Evolutionary conservation across 768 basidiomycete genomes (phyloP).

Genomic region (Tephrocybe sp.): DNA sequence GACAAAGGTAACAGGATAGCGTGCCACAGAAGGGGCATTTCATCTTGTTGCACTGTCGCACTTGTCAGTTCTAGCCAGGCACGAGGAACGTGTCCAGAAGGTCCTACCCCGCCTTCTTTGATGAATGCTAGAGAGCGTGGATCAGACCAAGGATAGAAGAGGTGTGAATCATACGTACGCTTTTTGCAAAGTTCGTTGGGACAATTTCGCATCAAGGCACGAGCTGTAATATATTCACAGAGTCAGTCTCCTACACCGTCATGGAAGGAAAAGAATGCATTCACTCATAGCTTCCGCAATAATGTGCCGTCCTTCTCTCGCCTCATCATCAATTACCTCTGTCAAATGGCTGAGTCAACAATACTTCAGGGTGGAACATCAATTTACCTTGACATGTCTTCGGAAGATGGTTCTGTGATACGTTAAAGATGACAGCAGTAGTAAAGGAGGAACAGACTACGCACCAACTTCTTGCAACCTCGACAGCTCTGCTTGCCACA

Average conservation of each 20-base stretch:
- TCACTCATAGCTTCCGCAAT: slow-evolving; percentile 84
- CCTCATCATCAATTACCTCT: slow-evolving; percentile 12
- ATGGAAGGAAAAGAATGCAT: slow-evolving; percentile 15
- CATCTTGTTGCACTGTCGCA: slow-evolving; percentile 82
- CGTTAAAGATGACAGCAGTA: neutral
- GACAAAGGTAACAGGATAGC: slow-evolving; percentile 72
- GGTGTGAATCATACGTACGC: slow-evolving; percentile 35
- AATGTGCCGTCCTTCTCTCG: slow-evolving; percentile 54
- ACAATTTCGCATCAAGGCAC: slow-evolving; percentile 73
- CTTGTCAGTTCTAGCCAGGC: slow-evolving; percentile 35
- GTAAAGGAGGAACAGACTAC: slow-evolving; percentile 17
- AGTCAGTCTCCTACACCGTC: neutral
- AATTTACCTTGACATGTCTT: slow-evolving; percentile 39
- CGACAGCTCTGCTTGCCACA: slow-evolving; percentile 69
- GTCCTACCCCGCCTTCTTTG: slow-evolving; percentile 14
- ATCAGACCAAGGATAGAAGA: neutral
- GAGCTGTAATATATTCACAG: slow-evolving; percentile 36
- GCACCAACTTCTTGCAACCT: slow-evolving; percentile 60
- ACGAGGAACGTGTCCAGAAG: neutral
- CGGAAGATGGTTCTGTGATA: slow-evolving; percentile 61
- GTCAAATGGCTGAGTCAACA: neutral
- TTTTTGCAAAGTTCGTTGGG: slow-evolving; percentile 72
- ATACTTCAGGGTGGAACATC: slow-evolving; percentile 18
- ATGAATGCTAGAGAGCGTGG: slow-evolving; percentile 8
- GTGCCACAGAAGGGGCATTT: slow-evolving; percentile 56